Base-by-base conservation (phyloP, 805 yeast species). In the Metschnikowia continentalis region DNA sequence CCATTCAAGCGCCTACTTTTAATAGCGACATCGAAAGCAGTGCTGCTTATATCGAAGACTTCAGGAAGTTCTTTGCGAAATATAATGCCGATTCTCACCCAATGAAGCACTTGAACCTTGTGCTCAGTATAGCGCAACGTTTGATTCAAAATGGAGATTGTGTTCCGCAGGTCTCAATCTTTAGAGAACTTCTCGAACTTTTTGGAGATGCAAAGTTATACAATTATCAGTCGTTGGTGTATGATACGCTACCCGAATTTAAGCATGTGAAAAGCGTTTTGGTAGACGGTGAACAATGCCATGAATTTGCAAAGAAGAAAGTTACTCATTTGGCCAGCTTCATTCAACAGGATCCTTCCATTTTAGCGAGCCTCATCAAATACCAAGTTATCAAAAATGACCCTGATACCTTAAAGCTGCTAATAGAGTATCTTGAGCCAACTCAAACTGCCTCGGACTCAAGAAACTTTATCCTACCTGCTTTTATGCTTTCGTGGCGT, bases 321-420 rank as follows among this genome's bases (percentile, higher is more conserved):
- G 54, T 61, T 1, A 49, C 53, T 42, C 68, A 67, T 37, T 67
- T 65, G 47, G 53, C 19, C 45, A 26, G 37, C 42, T 42, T 65
- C 2, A 57, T 74, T 6, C 66, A 68, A 48, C 45, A 56, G 35
- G 60, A 63, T 19, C 75, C 77, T 0, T 57, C 60, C 11, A 54
- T 71, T n/a, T 44, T 74, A 19, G 50, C 45, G 3, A 56, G 65
- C 6, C 56, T 74, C 15, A 49, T 71, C 8, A 47, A 52, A 10
- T 70, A 66, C 52, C 66, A 67, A 35, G 54, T 59, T 10, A 30
- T 42, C 3, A 56, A 64, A 3, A 52, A 59, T 2, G 61, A 70
- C 32, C 32, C 17, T 8, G 52, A 38, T 2, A 54, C 63, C 2
- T 58, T 70, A 32, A 55, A 58, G n/a, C 59, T 59, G 13, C 50